Conservation (phyloP, 2,329 filamentous ascomycete species). For the Curvularia eragrostidis region DNA sequence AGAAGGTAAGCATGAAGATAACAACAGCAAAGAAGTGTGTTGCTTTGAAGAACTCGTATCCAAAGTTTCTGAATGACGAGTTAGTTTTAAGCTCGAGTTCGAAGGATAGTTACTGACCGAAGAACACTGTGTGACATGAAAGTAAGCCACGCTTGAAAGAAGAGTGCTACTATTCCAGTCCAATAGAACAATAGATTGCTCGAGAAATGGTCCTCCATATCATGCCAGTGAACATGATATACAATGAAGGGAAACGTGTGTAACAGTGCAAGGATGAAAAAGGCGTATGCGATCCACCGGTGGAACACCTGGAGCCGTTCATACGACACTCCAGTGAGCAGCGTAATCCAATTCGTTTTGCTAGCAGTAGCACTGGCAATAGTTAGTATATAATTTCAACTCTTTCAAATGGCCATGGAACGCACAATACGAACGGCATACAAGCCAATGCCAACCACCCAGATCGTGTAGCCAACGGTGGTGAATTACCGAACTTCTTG, state of each 20-base stretch:
- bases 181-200: constrained; percentile 57
- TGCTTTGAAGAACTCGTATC: constrained; percentile 68
- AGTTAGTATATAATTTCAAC: not conserved
- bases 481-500: constrained; percentile 30
- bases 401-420: not conserved
- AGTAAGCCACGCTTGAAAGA: constrained; percentile 63
- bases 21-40: constrained; percentile 61
- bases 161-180: constrained; percentile 62
- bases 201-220: constrained; percentile 58
- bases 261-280: constrained; percentile 63
- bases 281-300: constrained; percentile 50
- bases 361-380: constrained; percentile 52
- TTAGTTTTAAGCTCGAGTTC: not conserved
- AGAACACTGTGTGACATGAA: constrained; percentile 61
- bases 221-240: constrained; percentile 57
- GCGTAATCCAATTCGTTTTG: constrained; percentile 65
- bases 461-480: constrained; percentile 38
- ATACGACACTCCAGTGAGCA: constrained; percentile 62
- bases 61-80: constrained; percentile 53
- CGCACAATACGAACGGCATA: constrained; percentile 33
- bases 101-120: constrained; percentile 47
- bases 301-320: constrained; percentile 60
- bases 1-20: constrained; percentile 65
- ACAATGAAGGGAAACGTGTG: constrained; percentile 68
- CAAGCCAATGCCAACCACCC: constrained; percentile 42